Evolutionary conservation across 2,329 filamentous ascomycete genomes (phyloP).

Genomic region (Botrytis paeoniae): DNA sequence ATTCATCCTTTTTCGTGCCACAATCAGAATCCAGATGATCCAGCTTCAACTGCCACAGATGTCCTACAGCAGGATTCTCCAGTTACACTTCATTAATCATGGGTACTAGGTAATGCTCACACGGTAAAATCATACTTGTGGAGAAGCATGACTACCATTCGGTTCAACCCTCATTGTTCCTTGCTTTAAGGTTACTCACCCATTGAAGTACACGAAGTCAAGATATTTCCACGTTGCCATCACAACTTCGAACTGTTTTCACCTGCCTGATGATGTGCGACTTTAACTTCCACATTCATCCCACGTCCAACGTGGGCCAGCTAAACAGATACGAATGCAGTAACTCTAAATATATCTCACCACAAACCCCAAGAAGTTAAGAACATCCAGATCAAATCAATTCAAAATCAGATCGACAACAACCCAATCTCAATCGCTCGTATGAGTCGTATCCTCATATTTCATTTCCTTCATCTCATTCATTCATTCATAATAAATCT

Average conservation of each 20-base stretch:
- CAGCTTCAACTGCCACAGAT: neutral
- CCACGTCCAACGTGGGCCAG: neutral
- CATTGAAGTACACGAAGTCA: neutral
- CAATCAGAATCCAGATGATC: neutral
- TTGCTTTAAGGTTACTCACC: neutral
- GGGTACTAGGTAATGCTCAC: neutral
- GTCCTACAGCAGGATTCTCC: neutral
- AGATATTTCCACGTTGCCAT: conserved; percentile 12
- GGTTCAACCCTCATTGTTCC: neutral
- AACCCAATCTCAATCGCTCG: conserved; percentile 2
- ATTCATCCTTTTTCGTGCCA: neutral
- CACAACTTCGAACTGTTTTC: conserved; percentile 1
- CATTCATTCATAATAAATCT: neutral
- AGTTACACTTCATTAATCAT: neutral
- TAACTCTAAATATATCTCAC: neutral
- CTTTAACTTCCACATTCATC: neutral
- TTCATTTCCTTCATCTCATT: neutral
- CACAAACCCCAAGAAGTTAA: neutral
- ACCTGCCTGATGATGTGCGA: neutral
- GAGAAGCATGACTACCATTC: neutral
- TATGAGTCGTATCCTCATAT: neutral
- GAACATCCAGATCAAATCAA: neutral
- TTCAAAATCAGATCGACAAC: conserved; percentile 2
- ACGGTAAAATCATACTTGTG: neutral
- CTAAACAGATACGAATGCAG: neutral